Base-by-base conservation (phyloP, 164 flowering plant species). In the Warburgia ugandensis region DNA sequence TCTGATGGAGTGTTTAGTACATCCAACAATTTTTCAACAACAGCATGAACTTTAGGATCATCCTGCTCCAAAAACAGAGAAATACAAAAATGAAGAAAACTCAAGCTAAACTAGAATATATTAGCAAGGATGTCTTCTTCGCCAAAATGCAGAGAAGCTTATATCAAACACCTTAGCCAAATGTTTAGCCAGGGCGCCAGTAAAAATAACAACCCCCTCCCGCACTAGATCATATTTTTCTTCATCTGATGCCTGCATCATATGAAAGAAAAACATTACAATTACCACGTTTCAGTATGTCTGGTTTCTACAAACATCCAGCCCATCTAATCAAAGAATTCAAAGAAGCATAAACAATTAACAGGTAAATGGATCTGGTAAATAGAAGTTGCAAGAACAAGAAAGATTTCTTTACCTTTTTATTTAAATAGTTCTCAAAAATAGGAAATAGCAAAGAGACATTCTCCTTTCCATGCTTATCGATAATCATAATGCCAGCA, bases 1-100 rank as follows among this genome's bases (percentile, higher is more conserved):
- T 94, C 99, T 29, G 99, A 94, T 27, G 99, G 99, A 52, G 99
- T 94, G 62, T 86, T 89, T 53, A 94, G 52, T 47, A 94, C 99
- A 58, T 89, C 97, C 73, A 94, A 68, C 68, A 94, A 68, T 73
- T 86, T 94, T 68, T 89, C 99, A 6, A 94, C 82, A 51, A 94
- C 99, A 39, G 83, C 51, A 55, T 79, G 87, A 39, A 94, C 88
- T 75, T 86, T 94, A 33, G 97, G 94, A 58, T 94, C 97, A 68
- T 83, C 94, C 99, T 94, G 80, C 37, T 32, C 38, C 19, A 51
- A 48, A 51, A 33, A 60, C 6, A 45, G 10, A 46, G 33, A 20
- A 37, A 37, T 14, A 16, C 14, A 3, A 14, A 37, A 37, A 8
- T 37, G 41, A 3, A 16, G 17, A 11, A 36, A 11, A 29, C 36